Evolutionary conservation across 2,329 filamentous ascomycete genomes (phyloP), one percentile per base, ranked within the genome.

Genomic region (Apiospora saccharicola): DNA sequence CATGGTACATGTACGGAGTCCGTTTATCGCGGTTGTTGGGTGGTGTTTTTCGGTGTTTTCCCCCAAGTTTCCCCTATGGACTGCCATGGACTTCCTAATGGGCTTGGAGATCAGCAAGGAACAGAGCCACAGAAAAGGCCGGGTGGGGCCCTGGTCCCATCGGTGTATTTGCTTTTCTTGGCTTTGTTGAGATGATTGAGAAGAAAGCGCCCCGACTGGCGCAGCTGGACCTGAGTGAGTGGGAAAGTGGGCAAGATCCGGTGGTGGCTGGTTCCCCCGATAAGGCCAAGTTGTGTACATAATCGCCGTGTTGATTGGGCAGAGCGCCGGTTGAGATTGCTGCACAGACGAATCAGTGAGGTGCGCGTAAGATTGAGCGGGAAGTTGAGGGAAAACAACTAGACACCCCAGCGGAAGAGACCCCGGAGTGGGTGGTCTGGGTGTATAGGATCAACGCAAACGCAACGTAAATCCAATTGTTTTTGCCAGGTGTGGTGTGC

Each of bases 161-260:
- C 57, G 57, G 34, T n/a, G 37, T 64, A 64, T 64, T 57, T 34
- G 34, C 34, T 37, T 41, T 64, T 64, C 57, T 64, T 64, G 57
- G 57, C 57, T 64, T 64, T 64, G 57, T 64, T 64, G 57, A 64
- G 57, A 64, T 41, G 57, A 64, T 41, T 41, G 57, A 64, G 57
- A n/a, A 61, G 57, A 41, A 64, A 64, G 30, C 19, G 57, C 34
- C 2, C 57, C 57, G 57, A 64, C 19, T 51, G n/a, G 22, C n/a
- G 24, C n/a, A 49, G 46, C 34, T 64, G 57, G 57, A 64, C 57
- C 57, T 26, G 51, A 57, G 51, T 37, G 34, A 57, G 51, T 49
- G 46, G 46, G 51, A 64, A 37, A 64, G 53, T 64, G 57, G 57
- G 57, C 57, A 41, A 64, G 57, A 64, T 41, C 57, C 57, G 57